These are phyloP conservation scores for Dioscorea alata DNA, from an alignment of 106 monocot species.

Conservation along the genomic window DNA sequence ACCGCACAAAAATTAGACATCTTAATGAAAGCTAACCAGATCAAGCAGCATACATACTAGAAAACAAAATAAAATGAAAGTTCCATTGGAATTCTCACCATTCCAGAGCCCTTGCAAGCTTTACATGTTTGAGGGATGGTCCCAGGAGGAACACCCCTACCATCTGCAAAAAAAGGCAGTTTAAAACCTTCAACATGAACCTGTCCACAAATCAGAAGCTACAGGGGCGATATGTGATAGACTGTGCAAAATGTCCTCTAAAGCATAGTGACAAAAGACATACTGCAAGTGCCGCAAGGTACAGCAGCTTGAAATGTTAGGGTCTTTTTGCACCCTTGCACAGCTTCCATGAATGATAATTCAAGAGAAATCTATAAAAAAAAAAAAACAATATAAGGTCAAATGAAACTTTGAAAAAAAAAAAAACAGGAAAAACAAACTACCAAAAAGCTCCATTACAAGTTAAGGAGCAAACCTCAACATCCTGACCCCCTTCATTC, in stretches of 20 bases:
- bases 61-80: not conserved
- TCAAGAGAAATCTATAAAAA: conserved; percentile 24
- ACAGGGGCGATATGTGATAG: no score
- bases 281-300: conserved; percentile 7
- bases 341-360: conserved; percentile 41
- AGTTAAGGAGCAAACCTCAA: conserved; percentile 16
- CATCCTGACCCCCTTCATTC: conserved; percentile 21
- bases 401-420: not conserved
- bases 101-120: conserved; percentile 81
- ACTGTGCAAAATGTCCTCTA: no score
- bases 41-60: not conserved
- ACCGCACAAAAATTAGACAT: not conserved
- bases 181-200: no score
- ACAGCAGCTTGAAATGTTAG: conserved; percentile 24
- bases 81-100: conserved; percentile 30
- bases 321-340: conserved; percentile 35
- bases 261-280: not conserved
- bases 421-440: no score
- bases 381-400: not conserved
- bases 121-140: conserved; percentile 87
- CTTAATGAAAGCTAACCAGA: not conserved
- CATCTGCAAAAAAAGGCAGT: conserved; percentile 34
- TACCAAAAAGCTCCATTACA: not conserved
- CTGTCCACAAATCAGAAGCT: no score
- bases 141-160: conserved; percentile 90